These are phyloP conservation scores for Microbotryum saponariae DNA, from an alignment of 1,284 basidiomycete genomes.

Conservation along the genomic window DNA sequence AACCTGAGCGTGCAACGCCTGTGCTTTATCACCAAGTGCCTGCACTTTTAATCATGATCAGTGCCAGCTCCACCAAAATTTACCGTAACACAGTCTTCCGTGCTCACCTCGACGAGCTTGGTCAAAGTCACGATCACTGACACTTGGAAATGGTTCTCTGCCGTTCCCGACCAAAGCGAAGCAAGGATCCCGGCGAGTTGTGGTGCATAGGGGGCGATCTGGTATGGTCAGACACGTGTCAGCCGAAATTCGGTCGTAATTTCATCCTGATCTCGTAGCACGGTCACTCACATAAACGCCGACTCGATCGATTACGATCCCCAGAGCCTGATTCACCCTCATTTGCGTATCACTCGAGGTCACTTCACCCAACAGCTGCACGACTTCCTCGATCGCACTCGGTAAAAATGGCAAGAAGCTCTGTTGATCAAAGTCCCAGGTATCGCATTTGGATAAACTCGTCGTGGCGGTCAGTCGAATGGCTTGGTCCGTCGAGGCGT, in stretches of 20 bases:
- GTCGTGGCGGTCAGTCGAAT: constrained; percentile 34
- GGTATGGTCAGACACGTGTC: not conserved
- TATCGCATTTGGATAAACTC: constrained; percentile 31
- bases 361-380: constrained; percentile 30
- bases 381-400: constrained; percentile 23
- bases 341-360: constrained; percentile 28
- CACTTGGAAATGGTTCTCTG: constrained; percentile 30
- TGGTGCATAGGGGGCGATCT: constrained; percentile 33
- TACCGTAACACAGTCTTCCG: no score
- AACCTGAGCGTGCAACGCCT: constrained; percentile 21
- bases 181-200: constrained; percentile 30
- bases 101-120: constrained; percentile 29
- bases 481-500: constrained; percentile 32
- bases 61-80: no score
- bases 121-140: constrained; percentile 33
- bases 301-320: constrained; percentile 31
- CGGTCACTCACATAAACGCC: constrained; percentile 16
- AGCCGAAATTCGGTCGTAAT: not conserved
- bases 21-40: constrained; percentile 27
- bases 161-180: constrained; percentile 24
- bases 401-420: constrained; percentile 31
- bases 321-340: constrained; percentile 30
- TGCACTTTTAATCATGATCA: not conserved
- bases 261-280: no score
- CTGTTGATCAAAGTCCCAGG: constrained; percentile 30